Conservation (phyloP, 2,329 filamentous ascomycete species). For the Penicillium sp. region DNA sequence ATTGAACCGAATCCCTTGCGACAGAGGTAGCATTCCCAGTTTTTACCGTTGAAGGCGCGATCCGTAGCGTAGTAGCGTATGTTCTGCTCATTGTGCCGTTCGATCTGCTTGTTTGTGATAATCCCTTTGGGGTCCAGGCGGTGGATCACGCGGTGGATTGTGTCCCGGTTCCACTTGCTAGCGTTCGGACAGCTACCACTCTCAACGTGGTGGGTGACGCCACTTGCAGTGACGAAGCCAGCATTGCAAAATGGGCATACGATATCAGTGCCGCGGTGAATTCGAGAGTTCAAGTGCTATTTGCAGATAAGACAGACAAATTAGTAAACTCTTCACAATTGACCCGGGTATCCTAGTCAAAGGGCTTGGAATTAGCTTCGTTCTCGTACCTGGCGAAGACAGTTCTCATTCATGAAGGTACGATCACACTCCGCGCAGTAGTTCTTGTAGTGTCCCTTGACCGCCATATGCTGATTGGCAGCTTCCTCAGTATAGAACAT, state of each 20-base stretch:
- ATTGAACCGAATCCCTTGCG: slow-evolving; percentile 41
- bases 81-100: slow-evolving; percentile 39
- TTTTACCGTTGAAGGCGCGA: slow-evolving; percentile 45
- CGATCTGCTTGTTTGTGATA: slow-evolving; percentile 54
- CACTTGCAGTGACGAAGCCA: slow-evolving; percentile 50
- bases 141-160: slow-evolving; percentile 48
- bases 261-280: slow-evolving; percentile 48
- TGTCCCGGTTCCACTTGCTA: slow-evolving; percentile 46
- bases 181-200: slow-evolving; percentile 50
- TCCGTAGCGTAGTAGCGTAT: slow-evolving; percentile 39
- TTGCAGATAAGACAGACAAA: background rate
- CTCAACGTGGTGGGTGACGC: slow-evolving; percentile 55
- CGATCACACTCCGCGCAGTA: slow-evolving; percentile 32
- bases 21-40: slow-evolving; percentile 57
- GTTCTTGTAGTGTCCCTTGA: slow-evolving; percentile 17
- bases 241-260: slow-evolving; percentile 56
- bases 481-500: background rate
- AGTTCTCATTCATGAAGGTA: slow-evolving; percentile 32
- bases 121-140: slow-evolving; percentile 47
- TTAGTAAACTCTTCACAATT: background rate
- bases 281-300: slow-evolving; percentile 55
- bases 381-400: slow-evolving; percentile 25
- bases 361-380: background rate
- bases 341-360: background rate
- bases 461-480: slow-evolving; percentile 26